Evolutionary conservation across 192 early-diverging fungal genomes (phyloP), one percentile per base, ranked within the genome.

Genomic region (Ambispora gerdemannii): DNA sequence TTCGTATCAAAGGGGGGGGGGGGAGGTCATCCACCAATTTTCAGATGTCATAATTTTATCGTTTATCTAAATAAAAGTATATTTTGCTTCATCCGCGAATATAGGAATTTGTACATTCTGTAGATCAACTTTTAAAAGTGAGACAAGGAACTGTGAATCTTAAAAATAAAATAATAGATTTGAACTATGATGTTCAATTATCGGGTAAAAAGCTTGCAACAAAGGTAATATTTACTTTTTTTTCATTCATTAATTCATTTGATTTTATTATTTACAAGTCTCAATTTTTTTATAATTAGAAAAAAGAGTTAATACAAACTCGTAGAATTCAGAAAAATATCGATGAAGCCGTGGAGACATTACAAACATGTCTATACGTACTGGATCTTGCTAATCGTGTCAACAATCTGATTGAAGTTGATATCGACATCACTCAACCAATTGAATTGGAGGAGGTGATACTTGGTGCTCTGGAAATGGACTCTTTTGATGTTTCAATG

Each of bases 61-160:
- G n/a, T n/a, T n/a, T n/a, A n/a, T n/a, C n/a, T n/a, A n/a, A n/a
- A n/a, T n/a, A n/a, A n/a, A n/a, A n/a, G n/a, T n/a, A n/a, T n/a
- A n/a, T n/a, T 22, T 72, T 30, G 49, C 20, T 70, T 30, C 36
- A 24, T 63, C 31, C 17, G 20, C 27, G 15, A 52, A 20, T 30
- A 3, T 72, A 92, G 90, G 93, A 95, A 80, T 95, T 95, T 73
- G 90, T 94, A 2, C 90, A 95, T 71, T 91, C 93, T 0, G 93
- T 99, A 3, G 96, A 96, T 58, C 93, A 98, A 72, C 86, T 99
- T 30, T 83, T 99, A 51, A 95, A 96, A 81, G 95, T 99, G 20
- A 85, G 96, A 24, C 85, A 90, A 72, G 93, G 90, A 47, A 92
- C 97, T 0, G 86, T 88, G 0, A 84, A 88, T 51, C 81, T 98